Conservation (phyloP, 2,329 filamentous ascomycete genomes). For the Stagonosporopsis vannaccii region DNA sequence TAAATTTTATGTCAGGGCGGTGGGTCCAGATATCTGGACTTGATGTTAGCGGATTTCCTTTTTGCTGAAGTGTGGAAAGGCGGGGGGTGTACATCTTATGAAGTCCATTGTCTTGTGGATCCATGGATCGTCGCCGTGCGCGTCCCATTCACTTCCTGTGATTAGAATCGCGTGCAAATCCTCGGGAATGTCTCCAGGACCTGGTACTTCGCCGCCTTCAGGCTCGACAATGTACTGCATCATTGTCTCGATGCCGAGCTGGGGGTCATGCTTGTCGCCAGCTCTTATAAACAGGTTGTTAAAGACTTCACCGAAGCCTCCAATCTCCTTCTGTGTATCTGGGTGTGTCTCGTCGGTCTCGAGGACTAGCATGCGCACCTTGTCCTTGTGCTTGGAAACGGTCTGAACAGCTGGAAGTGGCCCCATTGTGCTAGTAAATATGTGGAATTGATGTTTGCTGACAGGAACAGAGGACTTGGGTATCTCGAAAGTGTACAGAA, state of each 20-base stretch:
- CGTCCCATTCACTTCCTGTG: constrained; percentile 58
- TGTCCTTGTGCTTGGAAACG: constrained; percentile 36
- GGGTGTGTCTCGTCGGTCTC: constrained; percentile 66
- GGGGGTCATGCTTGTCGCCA: constrained; percentile 61
- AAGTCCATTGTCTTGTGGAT: constrained; percentile 54
- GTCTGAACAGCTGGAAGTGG: constrained; percentile 34
- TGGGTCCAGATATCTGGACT: constrained; percentile 57
- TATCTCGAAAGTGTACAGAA: neutral
- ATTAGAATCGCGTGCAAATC: constrained; percentile 55
- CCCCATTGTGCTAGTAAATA: constrained; percentile 28
- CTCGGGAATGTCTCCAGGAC: constrained; percentile 56
- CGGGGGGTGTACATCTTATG: constrained; percentile 50
- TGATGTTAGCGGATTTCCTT: neutral
- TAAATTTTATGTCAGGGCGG: constrained; percentile 60
- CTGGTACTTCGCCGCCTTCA: constrained; percentile 52
- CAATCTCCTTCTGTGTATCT: constrained; percentile 58
- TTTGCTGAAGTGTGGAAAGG: too few species aligned
- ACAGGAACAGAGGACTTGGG: neutral
- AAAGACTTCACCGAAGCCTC: constrained; percentile 63
- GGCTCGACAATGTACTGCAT: constrained; percentile 62
- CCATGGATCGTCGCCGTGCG: constrained; percentile 56
- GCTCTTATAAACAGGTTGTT: constrained; percentile 60
- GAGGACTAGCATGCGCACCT: constrained; percentile 60
- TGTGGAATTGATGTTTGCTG: neutral
- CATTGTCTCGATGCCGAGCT: constrained; percentile 62